These are phyloP conservation scores for Rubia yunnanensis DNA, from an alignment of 257 asterid species.

Conservation along the genomic window DNA sequence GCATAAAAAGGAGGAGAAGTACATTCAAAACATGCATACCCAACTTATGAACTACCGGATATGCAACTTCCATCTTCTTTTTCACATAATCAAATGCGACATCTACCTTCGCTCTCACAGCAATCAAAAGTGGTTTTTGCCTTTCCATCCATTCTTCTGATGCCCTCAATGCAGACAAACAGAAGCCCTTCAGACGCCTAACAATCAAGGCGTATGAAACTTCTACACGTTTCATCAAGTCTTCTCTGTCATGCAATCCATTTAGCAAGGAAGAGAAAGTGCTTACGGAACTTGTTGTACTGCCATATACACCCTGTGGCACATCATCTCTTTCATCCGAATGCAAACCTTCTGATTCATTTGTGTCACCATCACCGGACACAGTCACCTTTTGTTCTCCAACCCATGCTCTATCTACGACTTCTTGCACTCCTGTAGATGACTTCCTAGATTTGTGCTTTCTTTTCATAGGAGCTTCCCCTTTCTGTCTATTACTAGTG, in stretches of 20 bases:
- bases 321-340: slow-evolving; percentile 24
- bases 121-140: slow-evolving; percentile 38
- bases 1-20: slow-evolving; percentile 61
- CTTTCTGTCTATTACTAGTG: slow-evolving; percentile 22
- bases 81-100: slow-evolving; percentile 39
- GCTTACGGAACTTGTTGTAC: slow-evolving; percentile 16
- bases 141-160: slow-evolving; percentile 67
- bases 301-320: slow-evolving; percentile 15
- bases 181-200: slow-evolving; percentile 42
- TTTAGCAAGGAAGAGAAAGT: slow-evolving; percentile 18
- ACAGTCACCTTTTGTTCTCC: slow-evolving; percentile 24
- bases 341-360: slow-evolving; percentile 28
- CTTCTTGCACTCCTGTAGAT: slow-evolving; percentile 41
- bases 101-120: slow-evolving; percentile 26
- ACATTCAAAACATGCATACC: slow-evolving; percentile 49
- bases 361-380: slow-evolving; percentile 27
- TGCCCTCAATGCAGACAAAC: slow-evolving; percentile 39
- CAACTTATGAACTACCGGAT: slow-evolving; percentile 65
- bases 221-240: slow-evolving; percentile 29
- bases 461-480: slow-evolving; percentile 34
- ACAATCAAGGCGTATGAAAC: slow-evolving; percentile 42
- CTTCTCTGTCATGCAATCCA: slow-evolving; percentile 21
- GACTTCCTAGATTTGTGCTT: slow-evolving; percentile 46
- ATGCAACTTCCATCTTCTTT: slow-evolving; percentile 50
- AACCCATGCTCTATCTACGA: slow-evolving; percentile 18